Conservation (phyloP, 2,329 filamentous ascomycete species). For the Xylariales sp. region DNA sequence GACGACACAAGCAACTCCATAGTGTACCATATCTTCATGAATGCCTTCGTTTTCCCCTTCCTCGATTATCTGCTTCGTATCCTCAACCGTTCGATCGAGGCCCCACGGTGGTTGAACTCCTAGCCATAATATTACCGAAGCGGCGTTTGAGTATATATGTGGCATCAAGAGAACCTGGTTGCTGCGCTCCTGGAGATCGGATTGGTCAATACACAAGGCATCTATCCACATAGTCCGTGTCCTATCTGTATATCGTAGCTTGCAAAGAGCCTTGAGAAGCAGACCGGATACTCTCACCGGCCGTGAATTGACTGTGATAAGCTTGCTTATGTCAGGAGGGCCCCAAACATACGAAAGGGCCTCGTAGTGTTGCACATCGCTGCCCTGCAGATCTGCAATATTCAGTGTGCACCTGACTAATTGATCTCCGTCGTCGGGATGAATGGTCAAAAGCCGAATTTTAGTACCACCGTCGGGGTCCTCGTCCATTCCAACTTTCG, state of each 20-base stretch:
- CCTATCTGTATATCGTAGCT: too few relatives aligned
- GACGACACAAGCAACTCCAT: too few relatives aligned
- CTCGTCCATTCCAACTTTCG: too few relatives aligned
- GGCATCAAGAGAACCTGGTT: constrained; percentile 1
- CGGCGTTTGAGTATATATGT: neutral
- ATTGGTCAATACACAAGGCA: constrained; percentile 2
- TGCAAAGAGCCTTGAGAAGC: neutral
- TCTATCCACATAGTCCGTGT: neutral
- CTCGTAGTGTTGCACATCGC: too few relatives aligned
- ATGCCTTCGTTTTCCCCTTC: neutral
- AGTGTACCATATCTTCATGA: neutral
- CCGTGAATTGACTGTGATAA: neutral
- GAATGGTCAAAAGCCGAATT: too few relatives aligned
- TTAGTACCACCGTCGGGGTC: too few relatives aligned
- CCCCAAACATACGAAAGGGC: constrained; percentile 5
- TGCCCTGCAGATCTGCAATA: too few relatives aligned
- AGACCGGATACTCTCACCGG: neutral
- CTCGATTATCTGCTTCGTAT: neutral
- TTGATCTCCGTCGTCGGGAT: too few relatives aligned
- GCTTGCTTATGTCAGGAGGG: neutral
- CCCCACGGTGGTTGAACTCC: too few relatives aligned
- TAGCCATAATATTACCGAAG: neutral
- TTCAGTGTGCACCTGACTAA: too few relatives aligned
- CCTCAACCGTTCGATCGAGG: too few relatives aligned
- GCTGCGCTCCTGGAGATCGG: neutral